A percentile compares a stretch with the other conserved stretches of the same genome.
phyloP scores from a whole-genome alignment of 306 rosid species.

The Prinsepia uniflora region DNA sequence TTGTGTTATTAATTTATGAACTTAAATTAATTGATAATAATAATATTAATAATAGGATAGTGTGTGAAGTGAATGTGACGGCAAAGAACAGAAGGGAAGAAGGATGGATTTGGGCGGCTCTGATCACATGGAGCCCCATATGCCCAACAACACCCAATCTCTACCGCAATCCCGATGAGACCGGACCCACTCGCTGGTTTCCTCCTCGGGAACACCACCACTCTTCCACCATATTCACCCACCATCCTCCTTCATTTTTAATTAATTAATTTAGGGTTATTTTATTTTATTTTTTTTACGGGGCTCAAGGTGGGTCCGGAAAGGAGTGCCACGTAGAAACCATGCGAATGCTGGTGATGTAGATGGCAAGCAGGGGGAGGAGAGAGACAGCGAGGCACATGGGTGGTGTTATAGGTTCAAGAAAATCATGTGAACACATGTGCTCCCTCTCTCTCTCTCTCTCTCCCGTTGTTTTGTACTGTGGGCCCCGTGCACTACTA shows the following conservation, averaged over 20 bases:
- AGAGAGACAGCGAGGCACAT: slow-evolving; percentile 67
- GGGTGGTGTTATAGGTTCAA: slow-evolving; percentile 83
- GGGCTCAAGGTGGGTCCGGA: slow-evolving; percentile 80
- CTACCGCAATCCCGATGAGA: slow-evolving; percentile 57
- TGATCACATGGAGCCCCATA: slow-evolving; percentile 82
- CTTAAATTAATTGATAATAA: background rate
- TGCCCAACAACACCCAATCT: slow-evolving; percentile 77
- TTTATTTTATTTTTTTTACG: slow-evolving; percentile 14
- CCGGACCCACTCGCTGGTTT: slow-evolving; percentile 53
- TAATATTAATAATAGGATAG: slow-evolving; percentile 13
- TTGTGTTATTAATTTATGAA: too few relatives aligned
- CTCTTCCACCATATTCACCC: slow-evolving; percentile 12
- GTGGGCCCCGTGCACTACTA: slow-evolving; percentile 40
- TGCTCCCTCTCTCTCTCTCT: slow-evolving; percentile 31
- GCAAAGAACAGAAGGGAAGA: slow-evolving; percentile 16
- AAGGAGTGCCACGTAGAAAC: slow-evolving; percentile 49
- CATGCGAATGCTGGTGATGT: slow-evolving; percentile 51
- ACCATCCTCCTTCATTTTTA: background rate
- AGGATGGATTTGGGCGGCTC: slow-evolving; percentile 37
- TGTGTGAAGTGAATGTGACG: slow-evolving; percentile 54
- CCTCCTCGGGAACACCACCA: slow-evolving; percentile 92
- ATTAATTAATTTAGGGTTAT: too few relatives aligned
- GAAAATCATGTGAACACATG: slow-evolving; percentile 96
- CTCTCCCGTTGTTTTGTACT: slow-evolving; percentile 9
- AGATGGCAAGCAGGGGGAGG: slow-evolving; percentile 39